phyloP scores from a whole-genome alignment of 1,139 yeast species.

The Pichia sp. region DNA sequence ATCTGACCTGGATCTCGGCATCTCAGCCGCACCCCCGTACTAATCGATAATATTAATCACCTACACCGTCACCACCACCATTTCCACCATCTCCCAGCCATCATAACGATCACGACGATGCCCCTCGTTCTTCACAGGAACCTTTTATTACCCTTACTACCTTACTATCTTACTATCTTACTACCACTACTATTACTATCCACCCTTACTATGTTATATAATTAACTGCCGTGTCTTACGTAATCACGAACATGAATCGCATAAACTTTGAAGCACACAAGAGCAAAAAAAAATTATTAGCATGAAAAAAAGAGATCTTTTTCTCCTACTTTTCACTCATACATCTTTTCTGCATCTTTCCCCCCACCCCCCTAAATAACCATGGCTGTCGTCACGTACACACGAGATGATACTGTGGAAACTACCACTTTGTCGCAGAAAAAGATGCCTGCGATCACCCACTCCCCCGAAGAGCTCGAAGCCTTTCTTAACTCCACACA shows the following conservation, averaged over 20 bases:
- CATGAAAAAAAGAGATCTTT: background rate
- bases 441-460: background rate
- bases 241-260: background rate
- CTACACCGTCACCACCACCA: background rate
- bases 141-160: background rate
- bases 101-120: background rate
- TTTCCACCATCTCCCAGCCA: background rate
- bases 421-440: background rate
- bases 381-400: constrained; percentile 9
- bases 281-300: background rate
- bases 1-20: background rate
- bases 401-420: background rate
- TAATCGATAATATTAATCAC: background rate
- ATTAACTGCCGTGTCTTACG: background rate
- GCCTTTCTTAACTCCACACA: constrained; percentile 52
- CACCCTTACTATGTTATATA: background rate
- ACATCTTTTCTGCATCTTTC: no score
- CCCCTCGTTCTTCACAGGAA: background rate
- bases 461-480: constrained; percentile 31
- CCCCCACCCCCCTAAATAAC: background rate
- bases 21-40: background rate
- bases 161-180: no score
- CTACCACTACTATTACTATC: background rate
- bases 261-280: background rate
- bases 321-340: background rate